phyloP scores from a whole-genome alignment of 1,284 basidiomycete genomes.

The Sporisorium exsertum region DNA sequence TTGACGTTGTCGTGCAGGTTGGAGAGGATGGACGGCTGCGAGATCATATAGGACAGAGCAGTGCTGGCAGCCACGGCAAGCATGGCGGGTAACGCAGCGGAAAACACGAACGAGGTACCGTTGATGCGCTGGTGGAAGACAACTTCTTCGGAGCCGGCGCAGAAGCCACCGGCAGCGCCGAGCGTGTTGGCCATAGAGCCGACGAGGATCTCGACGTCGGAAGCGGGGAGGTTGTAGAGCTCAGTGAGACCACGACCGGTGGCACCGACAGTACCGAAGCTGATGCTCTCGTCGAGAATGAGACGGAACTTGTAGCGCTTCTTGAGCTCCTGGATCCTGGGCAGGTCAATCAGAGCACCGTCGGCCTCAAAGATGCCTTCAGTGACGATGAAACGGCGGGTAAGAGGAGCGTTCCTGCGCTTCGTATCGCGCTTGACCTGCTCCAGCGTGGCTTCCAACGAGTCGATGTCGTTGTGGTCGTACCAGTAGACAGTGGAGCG shows the following conservation, averaged over 20 bases:
- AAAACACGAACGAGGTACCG: conserved; percentile 94
- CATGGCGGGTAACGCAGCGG: conserved; percentile 90
- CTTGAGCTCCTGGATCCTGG: conserved; percentile 92
- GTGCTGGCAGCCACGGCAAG: conserved; percentile 88
- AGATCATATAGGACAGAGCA: conserved; percentile 80
- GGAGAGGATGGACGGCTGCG: conserved; percentile 77
- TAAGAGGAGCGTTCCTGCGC: conserved; percentile 83
- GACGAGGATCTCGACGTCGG: conserved; percentile 73
- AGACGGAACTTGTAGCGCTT: conserved; percentile 94
- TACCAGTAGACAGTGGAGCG: conserved; percentile 92
- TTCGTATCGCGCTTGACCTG: conserved; percentile 86
- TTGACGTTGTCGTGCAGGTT: conserved; percentile 84
- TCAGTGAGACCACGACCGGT: conserved; percentile 96
- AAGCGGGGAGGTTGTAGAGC: conserved; percentile 83
- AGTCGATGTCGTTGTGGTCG: conserved; percentile 93
- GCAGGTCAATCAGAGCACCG: conserved; percentile 89
- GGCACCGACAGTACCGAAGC: conserved; percentile 90
- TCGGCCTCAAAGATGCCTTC: conserved; percentile 98
- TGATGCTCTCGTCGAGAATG: conserved; percentile 92
- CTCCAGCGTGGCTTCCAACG: conserved; percentile 87
- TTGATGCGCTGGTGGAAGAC: conserved; percentile 96
- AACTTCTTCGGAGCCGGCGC: conserved; percentile 85
- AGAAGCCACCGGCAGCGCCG: conserved; percentile 90
- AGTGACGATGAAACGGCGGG: conserved; percentile 93
- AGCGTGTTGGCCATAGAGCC: conserved; percentile 90